phyloP scores from a whole-genome alignment of 1,284 basidiomycete species.

The Trichosporon sp. region DNA sequence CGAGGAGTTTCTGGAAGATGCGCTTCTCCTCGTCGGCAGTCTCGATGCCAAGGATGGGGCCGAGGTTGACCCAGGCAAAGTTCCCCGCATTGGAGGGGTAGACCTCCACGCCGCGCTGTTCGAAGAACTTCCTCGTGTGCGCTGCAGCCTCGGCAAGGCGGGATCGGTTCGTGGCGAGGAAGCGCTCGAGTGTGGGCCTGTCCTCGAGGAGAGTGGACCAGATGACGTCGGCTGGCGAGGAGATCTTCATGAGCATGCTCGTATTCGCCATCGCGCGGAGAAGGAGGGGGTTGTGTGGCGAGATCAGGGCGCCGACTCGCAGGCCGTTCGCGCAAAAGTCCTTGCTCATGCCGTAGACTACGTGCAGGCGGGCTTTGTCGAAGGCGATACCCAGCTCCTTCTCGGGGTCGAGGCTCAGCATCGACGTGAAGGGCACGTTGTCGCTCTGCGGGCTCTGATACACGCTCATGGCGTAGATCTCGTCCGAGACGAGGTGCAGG shows the following conservation, averaged over 20 bases:
- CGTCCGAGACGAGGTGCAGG: conserved; percentile 49
- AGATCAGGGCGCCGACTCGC: conserved; percentile 46
- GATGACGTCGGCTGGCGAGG: conserved; percentile 43
- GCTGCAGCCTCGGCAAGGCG: conserved; percentile 38
- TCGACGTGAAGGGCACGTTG: conserved; percentile 45
- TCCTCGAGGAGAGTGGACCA: conserved; percentile 36
- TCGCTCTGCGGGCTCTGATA: conserved; percentile 37
- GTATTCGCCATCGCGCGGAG: conserved; percentile 45
- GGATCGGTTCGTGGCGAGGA: conserved; percentile 35
- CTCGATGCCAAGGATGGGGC: conserved; percentile 30
- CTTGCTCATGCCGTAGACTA: conserved; percentile 48
- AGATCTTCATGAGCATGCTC: conserved; percentile 45
- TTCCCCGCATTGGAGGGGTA: conserved; percentile 44
- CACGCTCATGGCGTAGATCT: conserved; percentile 50
- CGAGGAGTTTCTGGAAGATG: conserved; percentile 43
- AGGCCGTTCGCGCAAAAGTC: conserved; percentile 51
- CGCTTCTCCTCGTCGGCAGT: conserved; percentile 37
- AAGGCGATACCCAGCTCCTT: conserved; percentile 44
- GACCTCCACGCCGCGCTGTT: conserved; percentile 35
- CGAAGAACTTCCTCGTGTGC: conserved; percentile 40
- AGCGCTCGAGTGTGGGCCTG: conserved; percentile 24
- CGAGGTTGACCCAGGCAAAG: conserved; percentile 45
- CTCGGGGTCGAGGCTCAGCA: conserved; percentile 46
- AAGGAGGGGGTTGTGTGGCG: conserved; percentile 47
- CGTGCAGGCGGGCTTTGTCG: conserved; percentile 45